Evolutionary conservation across 805 yeast genomes (phyloP), one percentile per base, ranked within the genome.

Genomic region (Jamesozyma spencerorum): DNA sequence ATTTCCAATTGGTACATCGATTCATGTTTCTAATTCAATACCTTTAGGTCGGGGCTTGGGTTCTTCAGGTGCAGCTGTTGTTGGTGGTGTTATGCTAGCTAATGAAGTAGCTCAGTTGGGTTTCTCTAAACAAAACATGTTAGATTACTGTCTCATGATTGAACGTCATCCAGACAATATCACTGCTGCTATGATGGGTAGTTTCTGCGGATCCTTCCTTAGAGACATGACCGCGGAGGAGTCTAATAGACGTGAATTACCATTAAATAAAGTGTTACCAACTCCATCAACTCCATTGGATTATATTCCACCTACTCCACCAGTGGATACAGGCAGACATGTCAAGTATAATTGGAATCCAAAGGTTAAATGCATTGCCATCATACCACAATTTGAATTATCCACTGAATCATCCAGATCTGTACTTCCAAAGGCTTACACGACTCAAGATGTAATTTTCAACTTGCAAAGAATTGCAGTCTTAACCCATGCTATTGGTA

Each of bases 171-270:
- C 98, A 28, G 98, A 92, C 65, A 92, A 92, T 63, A 88, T 92
- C 55, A 86, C 96, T 11, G 98, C 98, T 26, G 95, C 98, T 29
- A 86, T 92, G 95, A 82, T 88, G 80, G 98, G 98, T 45, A 97
- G 98, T 1, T 92, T 92, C 62, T 95, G 88, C 32, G 98, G 98
- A 34, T 86, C 96, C 3, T 92, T 83, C 63, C 72, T 92, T 56
- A 76, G 94, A 54, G 94, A 85, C 47, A 66, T 92, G 44, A 69
- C 78, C 27, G 77, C 79, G 3, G 72, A 75, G 31, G 97, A 88
- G 49, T 70, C 73, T 48, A 79, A 71, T 44, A 74, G 84, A 39
- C 82, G 84, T 48, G 87, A 81, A 58, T 83, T 86, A 41, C 96
- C 97, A 31, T 68, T 92, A 42, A 78, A 84, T 40, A 84, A 81